Evolutionary conservation across 2,329 filamentous ascomycete genomes (phyloP), one percentile per base, ranked within the genome.

Genomic region (Myriosclerotinia scirpicola): DNA sequence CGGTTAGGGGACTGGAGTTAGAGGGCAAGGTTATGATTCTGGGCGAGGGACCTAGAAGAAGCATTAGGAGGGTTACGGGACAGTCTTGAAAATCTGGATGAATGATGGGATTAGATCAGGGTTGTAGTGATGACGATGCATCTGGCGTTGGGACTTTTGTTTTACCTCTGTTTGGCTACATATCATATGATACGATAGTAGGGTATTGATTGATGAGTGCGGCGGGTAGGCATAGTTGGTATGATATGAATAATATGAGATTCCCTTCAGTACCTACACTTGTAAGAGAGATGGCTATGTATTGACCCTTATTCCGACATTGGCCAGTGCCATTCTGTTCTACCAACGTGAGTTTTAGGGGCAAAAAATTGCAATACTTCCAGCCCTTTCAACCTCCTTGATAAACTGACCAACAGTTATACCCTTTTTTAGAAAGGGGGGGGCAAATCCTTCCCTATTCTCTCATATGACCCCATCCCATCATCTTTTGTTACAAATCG

Each of bases 41-140:
- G 44, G 95, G 95, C 0, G 94, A 98, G 73, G 95, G 95, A 5
- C 85, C 90, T 22, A 87, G 94, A 79, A 91, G 89, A 80, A 91
- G 81, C 70, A 88, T 99, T 61, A 87, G 94, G 75, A 87, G 93
- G 73, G 86, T 96, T 54, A 91, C 82, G 26, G 85, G 84, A 12
- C 76, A 80, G 69, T 76, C 78, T 64, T 82, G 72, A 60, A 15
- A 15, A 20, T 15, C 1, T 14, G 46, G 22, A 53, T 67, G 56
- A 36, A 48, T 56, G 54, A 50, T 42, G 66, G 50, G n/a, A 8
- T 30, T 42, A 50, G 46, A 58, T 14, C 60, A 12, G 9, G 17
- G 7, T 14, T 44, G 30, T 8, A 52, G 1, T 34, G 15, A 40
- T 36, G n/a, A 42, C 42, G 48, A 63, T 54, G 22, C n/a, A 40